These are phyloP conservation scores for Wallemia ichthyophaga DNA, from an alignment of 1,284 basidiomycete species.

Conservation along the genomic window DNA sequence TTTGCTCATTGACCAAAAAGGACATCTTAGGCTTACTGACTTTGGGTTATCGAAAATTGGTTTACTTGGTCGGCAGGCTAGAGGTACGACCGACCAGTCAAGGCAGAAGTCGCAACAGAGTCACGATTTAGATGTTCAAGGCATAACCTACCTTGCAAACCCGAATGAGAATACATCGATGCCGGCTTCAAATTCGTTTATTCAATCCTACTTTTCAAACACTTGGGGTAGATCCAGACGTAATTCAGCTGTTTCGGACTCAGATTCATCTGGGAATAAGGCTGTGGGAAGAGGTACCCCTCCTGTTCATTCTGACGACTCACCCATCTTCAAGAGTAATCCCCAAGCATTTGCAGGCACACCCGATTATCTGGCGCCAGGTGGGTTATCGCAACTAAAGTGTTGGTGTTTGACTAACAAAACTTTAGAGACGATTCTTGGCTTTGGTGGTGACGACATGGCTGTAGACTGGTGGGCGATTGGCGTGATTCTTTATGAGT, in stretches of 20 bases:
- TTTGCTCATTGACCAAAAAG: constrained; percentile 76
- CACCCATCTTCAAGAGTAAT: not conserved
- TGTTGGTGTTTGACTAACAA: constrained; percentile 10
- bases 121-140: constrained; percentile 15
- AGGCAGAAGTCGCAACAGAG: constrained; percentile 14
- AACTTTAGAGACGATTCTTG: constrained; percentile 29
- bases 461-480: constrained; percentile 99
- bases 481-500: constrained; percentile 94
- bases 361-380: constrained; percentile 84
- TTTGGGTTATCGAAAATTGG: constrained; percentile 93
- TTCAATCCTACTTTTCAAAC: constrained; percentile 45
- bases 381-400: constrained; percentile 22
- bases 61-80: constrained; percentile 80
- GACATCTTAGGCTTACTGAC: constrained; percentile 88
- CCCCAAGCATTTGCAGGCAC: constrained; percentile 25
- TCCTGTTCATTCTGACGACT: constrained; percentile 17
- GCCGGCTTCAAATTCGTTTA: constrained; percentile 3
- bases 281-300: constrained; percentile 42
- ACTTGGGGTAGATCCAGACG: constrained; percentile 6
- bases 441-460: constrained; percentile 77
- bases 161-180: not conserved
- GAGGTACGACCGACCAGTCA: constrained; percentile 28
- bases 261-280: constrained; percentile 56
- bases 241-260: constrained; percentile 18
- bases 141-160: not conserved